Percentiles rank a stretch among this genome's conserved stretches.
Evolutionary conservation across 441 rosid genomes (phyloP).

Genomic region (Gossypium gossypioides): DNA sequence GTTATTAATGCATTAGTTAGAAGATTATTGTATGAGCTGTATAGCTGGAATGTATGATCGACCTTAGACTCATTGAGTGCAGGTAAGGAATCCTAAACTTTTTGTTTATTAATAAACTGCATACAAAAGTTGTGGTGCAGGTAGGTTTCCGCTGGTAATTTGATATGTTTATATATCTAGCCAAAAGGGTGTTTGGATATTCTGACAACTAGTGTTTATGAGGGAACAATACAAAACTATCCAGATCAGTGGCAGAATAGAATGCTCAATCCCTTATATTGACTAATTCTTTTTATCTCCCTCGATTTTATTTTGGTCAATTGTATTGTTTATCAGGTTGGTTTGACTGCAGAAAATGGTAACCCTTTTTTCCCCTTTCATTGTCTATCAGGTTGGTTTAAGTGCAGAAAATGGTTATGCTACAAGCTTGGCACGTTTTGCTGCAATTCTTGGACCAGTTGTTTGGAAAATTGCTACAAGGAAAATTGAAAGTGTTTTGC

Average conservation of each 20-base stretch:
- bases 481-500: constrained; percentile 40
- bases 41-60: background rate
- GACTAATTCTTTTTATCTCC: background rate
- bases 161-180: no score
- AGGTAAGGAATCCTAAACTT: background rate
- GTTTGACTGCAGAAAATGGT: background rate
- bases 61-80: background rate
- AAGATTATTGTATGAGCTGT: background rate
- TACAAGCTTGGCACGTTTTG: constrained; percentile 53
- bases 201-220: background rate
- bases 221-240: background rate
- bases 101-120: background rate
- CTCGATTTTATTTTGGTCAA: background rate
- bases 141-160: background rate
- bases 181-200: background rate
- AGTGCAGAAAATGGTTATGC: constrained; percentile 56
- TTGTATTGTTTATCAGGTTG: background rate
- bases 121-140: background rate
- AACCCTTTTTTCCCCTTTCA: constrained; percentile 6
- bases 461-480: constrained; percentile 45
- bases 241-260: background rate
- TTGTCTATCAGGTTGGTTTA: constrained; percentile 53
- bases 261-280: background rate
- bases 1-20: background rate
- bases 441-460: constrained; percentile 48